phyloP scores from a whole-genome alignment of 2,329 filamentous ascomycete species.

The Ophiostoma novo-ulmi region DNA sequence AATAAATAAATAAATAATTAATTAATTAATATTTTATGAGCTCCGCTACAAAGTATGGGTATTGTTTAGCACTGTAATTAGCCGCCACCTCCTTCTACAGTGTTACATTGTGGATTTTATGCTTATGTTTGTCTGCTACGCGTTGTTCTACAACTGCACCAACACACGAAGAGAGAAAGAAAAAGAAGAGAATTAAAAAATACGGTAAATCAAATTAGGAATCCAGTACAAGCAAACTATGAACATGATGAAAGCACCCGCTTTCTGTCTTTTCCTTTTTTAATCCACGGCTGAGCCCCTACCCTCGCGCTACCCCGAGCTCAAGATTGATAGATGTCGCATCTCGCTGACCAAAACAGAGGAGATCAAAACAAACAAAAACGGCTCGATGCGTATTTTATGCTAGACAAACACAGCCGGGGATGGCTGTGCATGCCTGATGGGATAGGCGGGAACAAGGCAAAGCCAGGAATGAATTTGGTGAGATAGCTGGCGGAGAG shows the following conservation, averaged over 20 bases:
- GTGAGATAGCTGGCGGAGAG: conserved; percentile 30
- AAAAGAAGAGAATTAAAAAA: conserved; percentile 8
- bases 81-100: not conserved
- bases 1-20: not conserved
- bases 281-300: not conserved
- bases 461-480: conserved; percentile 22
- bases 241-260: conserved; percentile 24
- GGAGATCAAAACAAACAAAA: conserved; percentile 4
- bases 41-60: conserved; percentile 1
- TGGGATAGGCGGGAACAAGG: conserved; percentile 14
- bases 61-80: not conserved
- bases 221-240: conserved; percentile 25
- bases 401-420: conserved; percentile 12
- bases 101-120: not conserved
- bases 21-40: not conserved
- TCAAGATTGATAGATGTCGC: not conserved
- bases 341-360: conserved; percentile 9
- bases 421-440: conserved; percentile 15
- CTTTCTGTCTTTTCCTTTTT: conserved; percentile 20
- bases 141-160: not conserved
- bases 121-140: not conserved
- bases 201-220: conserved; percentile 21
- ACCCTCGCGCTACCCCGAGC: conserved; percentile 13
- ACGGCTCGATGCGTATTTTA: conserved; percentile 13
- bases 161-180: not conserved